A percentile compares a stretch with the other conserved stretches of the same genome.
Evolutionary conservation across 2,329 filamentous ascomycete genomes (phyloP).

Genomic region (Didymella pomorum): DNA sequence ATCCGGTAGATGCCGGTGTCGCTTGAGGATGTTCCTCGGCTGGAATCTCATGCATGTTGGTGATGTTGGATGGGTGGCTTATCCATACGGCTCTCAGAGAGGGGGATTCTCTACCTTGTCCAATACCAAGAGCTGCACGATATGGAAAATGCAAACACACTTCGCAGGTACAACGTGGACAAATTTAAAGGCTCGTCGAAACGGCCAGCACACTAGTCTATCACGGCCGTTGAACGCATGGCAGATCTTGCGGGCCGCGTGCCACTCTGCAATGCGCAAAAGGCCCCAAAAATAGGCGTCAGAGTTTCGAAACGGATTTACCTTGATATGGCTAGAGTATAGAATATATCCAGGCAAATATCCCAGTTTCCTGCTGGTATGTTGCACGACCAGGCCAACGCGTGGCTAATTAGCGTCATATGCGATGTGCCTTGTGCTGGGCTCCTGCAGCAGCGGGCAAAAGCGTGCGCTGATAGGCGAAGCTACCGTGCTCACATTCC

Average conservation of each 20-base stretch:
- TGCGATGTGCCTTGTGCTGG: conserved; percentile 26
- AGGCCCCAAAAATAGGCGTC: conserved; percentile 43
- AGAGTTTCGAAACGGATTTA: conserved; percentile 32
- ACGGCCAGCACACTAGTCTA: conserved; percentile 20
- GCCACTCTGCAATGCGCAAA: conserved; percentile 22
- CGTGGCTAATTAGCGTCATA: conserved; percentile 31
- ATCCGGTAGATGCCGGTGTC: conserved; percentile 5
- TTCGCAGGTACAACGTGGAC: conserved; percentile 28
- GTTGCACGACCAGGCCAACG: conserved; percentile 21
- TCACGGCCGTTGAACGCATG: conserved; percentile 24
- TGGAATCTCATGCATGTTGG: conserved; percentile 9
- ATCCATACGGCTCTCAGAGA: conserved; percentile 8
- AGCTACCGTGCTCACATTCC: conserved; percentile 19
- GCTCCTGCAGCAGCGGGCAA: conserved; percentile 24
- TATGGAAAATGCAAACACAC: conserved; percentile 16
- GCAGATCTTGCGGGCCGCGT: conserved; percentile 25
- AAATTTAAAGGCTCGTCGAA: conserved; percentile 12
- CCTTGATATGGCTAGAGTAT: conserved; percentile 25
- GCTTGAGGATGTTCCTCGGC: conserved; percentile 12
- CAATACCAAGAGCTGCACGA: conserved; percentile 21
- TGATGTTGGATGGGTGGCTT: conserved; percentile 9
- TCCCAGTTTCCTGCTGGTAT: conserved; percentile 14
- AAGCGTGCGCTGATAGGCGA: conserved; percentile 24
- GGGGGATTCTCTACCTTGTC: conserved; percentile 18
- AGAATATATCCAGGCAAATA: conserved; percentile 27